Percentiles rank a stretch among this genome's conserved stretches.
These are phyloP conservation scores for Chytriomyces sp. DNA, from an alignment of 192 early-diverging fungal genomes.

Conservation along the genomic window DNA sequence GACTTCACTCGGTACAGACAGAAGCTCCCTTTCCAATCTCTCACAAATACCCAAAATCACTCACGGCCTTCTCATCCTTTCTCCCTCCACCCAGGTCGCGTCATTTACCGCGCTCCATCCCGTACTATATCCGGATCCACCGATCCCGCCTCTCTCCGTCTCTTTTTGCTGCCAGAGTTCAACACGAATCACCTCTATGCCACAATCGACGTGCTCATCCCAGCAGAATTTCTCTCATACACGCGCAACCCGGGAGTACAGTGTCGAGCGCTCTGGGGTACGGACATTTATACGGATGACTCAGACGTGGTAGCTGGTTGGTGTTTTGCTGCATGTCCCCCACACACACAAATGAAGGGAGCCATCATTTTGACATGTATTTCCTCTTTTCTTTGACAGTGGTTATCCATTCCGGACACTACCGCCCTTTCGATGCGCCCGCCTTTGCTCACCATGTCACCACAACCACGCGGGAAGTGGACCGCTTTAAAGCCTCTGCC, in stretches of 20 bases:
- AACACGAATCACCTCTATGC: conserved; percentile 50
- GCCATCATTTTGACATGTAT: background rate
- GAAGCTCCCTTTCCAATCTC: no score
- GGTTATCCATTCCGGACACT: conserved; percentile 65
- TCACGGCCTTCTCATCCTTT: background rate
- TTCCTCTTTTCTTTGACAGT: conserved; percentile 37
- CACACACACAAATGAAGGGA: background rate
- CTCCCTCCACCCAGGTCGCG: background rate
- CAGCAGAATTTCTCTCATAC: conserved; percentile 65
- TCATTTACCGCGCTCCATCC: conserved; percentile 3
- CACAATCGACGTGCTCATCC: conserved; percentile 66
- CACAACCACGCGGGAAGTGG: background rate
- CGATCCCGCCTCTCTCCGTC: conserved; percentile 18
- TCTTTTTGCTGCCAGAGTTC: conserved; percentile 56
- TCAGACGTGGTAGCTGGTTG: conserved; percentile 81
- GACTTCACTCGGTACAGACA: no score
- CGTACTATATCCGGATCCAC: background rate
- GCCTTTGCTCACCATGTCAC: conserved; percentile 5
- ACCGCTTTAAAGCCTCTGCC: background rate
- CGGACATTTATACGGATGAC: conserved; percentile 83
- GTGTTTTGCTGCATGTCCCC: conserved; percentile 6
- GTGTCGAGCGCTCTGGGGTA: conserved; percentile 76
- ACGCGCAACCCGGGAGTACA: conserved; percentile 61
- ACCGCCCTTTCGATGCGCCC: conserved; percentile 49
- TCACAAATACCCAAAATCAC: no score